Evolutionary conservation across 208 protist genomes (phyloP).

Genomic region (Leishmania martiniquensis): DNA sequence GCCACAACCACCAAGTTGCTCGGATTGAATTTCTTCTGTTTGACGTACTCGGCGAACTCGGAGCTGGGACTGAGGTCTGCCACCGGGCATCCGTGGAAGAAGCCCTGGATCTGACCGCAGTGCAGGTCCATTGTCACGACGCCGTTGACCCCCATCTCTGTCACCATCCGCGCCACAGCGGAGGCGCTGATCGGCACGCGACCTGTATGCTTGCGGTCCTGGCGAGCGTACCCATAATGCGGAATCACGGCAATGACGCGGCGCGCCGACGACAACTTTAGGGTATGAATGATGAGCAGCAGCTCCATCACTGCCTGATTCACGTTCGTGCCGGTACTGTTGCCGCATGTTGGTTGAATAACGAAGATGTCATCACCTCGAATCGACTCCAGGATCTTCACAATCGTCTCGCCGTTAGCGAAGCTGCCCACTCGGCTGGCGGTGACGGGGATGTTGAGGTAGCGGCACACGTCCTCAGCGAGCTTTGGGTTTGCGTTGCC

Average conservation of each 20-base stretch:
- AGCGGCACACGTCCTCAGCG: constrained; percentile 76
- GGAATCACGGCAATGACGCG: constrained; percentile 95
- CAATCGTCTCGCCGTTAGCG: constrained; percentile 89
- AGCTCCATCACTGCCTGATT: constrained; percentile 97
- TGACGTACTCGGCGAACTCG: constrained; percentile 89
- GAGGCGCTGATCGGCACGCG: constrained; percentile 96
- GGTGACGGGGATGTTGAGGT: constrained; percentile 75
- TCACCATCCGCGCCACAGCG: constrained; percentile 94
- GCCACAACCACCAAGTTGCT: constrained; percentile 93
- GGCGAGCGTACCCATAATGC: constrained; percentile 96
- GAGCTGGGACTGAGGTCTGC: constrained; percentile 90
- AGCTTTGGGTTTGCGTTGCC: constrained; percentile 90
- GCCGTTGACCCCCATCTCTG: constrained; percentile 88
- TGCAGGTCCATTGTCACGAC: constrained; percentile 96
- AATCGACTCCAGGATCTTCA: constrained; percentile 88
- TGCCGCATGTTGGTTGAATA: constrained; percentile 95
- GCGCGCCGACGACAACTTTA: constrained; percentile 88
- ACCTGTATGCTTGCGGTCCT: constrained; percentile 96
- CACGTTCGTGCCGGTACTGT: constrained; percentile 71
- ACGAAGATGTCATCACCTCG: constrained; percentile 96
- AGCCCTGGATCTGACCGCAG: constrained; percentile 96
- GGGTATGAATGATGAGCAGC: constrained; percentile 93
- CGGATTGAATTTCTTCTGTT: constrained; percentile 72
- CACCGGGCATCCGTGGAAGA: constrained; percentile 95
- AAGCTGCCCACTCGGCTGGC: constrained; percentile 76